A percentile compares a stretch with the other conserved stretches of the same genome.
phyloP scores from a whole-genome alignment of 2,329 filamentous ascomycete genomes.

The Fusarium virguliforme region DNA sequence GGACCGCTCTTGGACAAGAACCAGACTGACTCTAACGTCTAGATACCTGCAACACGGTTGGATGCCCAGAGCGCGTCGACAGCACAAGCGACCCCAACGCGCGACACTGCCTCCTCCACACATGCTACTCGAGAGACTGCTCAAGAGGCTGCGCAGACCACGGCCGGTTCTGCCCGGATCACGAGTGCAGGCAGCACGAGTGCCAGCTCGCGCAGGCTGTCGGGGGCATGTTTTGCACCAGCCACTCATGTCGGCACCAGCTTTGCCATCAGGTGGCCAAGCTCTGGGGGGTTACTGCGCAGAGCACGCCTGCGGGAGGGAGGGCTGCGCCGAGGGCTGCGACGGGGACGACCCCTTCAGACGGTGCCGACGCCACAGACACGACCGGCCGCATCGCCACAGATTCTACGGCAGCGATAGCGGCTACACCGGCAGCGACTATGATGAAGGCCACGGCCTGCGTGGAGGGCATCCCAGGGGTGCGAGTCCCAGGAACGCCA shows the following conservation, averaged over 20 bases:
- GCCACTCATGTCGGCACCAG: slow-evolving; percentile 17
- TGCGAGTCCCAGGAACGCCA: background rate
- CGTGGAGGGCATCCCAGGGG: too few relatives aligned
- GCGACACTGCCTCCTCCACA: slow-evolving; percentile 27
- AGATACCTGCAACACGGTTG: slow-evolving; percentile 35
- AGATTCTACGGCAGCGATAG: background rate
- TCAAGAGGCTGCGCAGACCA: background rate
- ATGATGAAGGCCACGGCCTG: too few relatives aligned
- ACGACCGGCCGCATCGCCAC: background rate
- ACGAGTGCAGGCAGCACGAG: slow-evolving; percentile 9
- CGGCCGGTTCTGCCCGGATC: slow-evolving; percentile 14
- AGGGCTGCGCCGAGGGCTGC: slow-evolving; percentile 4
- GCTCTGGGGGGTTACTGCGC: slow-evolving; percentile 21
- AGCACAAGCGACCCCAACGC: slow-evolving; percentile 11
- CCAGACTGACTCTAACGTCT: slow-evolving; percentile 4
- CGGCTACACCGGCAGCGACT: too few relatives aligned
- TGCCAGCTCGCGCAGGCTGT: slow-evolving; percentile 5
- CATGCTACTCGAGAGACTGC: slow-evolving; percentile 21
- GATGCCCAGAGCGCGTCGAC: slow-evolving; percentile 8
- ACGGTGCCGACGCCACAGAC: slow-evolving; percentile 19
- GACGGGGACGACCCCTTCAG: background rate
- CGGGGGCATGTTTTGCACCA: slow-evolving; percentile 12
- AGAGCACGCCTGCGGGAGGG: slow-evolving; percentile 8
- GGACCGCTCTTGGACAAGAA: background rate
- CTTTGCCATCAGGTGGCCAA: slow-evolving; percentile 21